Evolutionary conservation across 768 basidiomycete genomes (phyloP), one percentile per base, ranked within the genome.

Genomic region (Suillus luteus): DNA sequence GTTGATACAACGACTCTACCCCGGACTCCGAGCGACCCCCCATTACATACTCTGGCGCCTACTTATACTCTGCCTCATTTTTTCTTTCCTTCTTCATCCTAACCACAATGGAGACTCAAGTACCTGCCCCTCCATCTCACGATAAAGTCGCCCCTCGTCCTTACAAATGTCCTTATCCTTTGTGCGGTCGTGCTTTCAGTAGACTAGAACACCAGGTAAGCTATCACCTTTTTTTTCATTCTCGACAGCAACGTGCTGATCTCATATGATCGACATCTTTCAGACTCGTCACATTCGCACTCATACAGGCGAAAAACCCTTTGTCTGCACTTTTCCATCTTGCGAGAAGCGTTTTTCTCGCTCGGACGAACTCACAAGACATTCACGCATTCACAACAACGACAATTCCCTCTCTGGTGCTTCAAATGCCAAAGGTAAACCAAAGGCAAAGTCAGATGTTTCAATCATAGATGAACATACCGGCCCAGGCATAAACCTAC

Each of bases 321-420:
- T 98, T 71, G 84, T 86, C 24, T 99, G 96, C 84, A 89, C 87
- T 1, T 93, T 89, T 75, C 88, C 93, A 4, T 86, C 88, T n/a
- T 99, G 96, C 84, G 96, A 97, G 77, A 99, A 99, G 76, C 91
- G 95, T 6, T 99, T 99, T 77, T 95, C 93, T 19, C 89, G 96
- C 64, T 95, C 93, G n/a, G 96, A 99, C 81, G 96, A 99, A 78
- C 86, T 99, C 67, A 99, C 96, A 35, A 86, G 96, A 63, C 96
- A 99, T 72, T 91, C 92, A 0, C 86, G 96, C 55, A 99, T 99
- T 68, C 96, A 99, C 77, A 87, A 86, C 73, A 86, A 84, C 67
- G 83, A 88, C 69, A 81, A 83, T 64, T 63, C 69, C 57, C 64
- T 66, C 41, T n/a, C 64, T 46, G 27, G 54, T 9, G 67, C 59